phyloP scores from a whole-genome alignment of 352 stramenopile species.

The Pythium aristosporum region DNA sequence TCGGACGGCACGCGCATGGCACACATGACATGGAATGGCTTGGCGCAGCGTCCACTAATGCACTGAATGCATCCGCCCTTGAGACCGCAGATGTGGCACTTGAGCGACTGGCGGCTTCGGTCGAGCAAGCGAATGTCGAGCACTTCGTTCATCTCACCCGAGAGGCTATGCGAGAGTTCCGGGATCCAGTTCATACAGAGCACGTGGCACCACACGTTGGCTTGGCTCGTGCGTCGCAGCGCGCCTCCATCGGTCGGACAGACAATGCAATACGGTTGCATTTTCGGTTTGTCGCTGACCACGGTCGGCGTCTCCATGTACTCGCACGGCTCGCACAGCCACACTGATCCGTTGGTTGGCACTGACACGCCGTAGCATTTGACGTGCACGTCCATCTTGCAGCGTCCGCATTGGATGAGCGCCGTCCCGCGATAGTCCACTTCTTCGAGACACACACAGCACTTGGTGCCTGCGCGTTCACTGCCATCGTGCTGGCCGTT shows the following conservation, averaged over 20 bases:
- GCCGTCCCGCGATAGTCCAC: slow-evolving; percentile 57
- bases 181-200: slow-evolving; percentile 87
- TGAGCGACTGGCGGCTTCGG: slow-evolving; percentile 62
- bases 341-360: slow-evolving; percentile 36
- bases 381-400: slow-evolving; percentile 66
- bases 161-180: slow-evolving; percentile 75
- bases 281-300: slow-evolving; percentile 1
- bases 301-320: slow-evolving; percentile 25
- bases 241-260: slow-evolving; percentile 70
- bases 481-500: background rate
- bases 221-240: slow-evolving; percentile 60
- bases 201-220: slow-evolving; percentile 75
- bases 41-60: slow-evolving; percentile 76
- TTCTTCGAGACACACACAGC: slow-evolving; percentile 76
- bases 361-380: slow-evolving; percentile 76
- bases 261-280: slow-evolving; percentile 61
- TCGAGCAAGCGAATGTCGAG: slow-evolving; percentile 71
- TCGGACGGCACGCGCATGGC: slow-evolving; percentile 67
- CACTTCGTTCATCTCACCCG: slow-evolving; percentile 52
- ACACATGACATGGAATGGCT: slow-evolving; percentile 83
- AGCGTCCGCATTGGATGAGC: slow-evolving; percentile 63
- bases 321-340: slow-evolving; percentile 70
- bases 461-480: slow-evolving; percentile 21
- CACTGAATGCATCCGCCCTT: slow-evolving; percentile 88
- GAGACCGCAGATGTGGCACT: slow-evolving; percentile 79